These are phyloP conservation scores for Multifurca ochricompacta DNA, from an alignment of 768 basidiomycete species.

Conservation along the genomic window DNA sequence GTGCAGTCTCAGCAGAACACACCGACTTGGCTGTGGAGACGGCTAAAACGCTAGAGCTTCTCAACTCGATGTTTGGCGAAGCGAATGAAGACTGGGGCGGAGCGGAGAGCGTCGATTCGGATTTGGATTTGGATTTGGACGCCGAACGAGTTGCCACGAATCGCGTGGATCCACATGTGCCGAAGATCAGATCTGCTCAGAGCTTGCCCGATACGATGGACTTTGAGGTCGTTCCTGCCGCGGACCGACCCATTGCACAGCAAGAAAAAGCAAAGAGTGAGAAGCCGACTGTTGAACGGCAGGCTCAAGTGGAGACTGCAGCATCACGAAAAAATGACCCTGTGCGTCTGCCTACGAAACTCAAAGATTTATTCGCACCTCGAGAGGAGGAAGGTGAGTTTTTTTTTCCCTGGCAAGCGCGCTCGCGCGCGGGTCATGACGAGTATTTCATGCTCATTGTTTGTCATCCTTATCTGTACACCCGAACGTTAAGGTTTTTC, in stretches of 20 bases:
- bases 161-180: slow-evolving; percentile 17
- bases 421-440: too few species aligned
- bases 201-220: slow-evolving; percentile 26
- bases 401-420: too few species aligned
- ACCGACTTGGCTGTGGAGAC: slow-evolving; percentile 39
- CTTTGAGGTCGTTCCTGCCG: slow-evolving; percentile 16
- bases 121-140: slow-evolving; percentile 46
- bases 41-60: slow-evolving; percentile 37
- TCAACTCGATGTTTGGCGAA: slow-evolving; percentile 45
- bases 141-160: slow-evolving; percentile 23
- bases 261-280: neutral
- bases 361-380: slow-evolving; percentile 72
- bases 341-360: slow-evolving; percentile 25
- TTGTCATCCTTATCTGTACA: too few species aligned
- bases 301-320: neutral
- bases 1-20: slow-evolving; percentile 4
- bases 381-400: slow-evolving; percentile 55
- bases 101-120: slow-evolving; percentile 49
- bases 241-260: neutral
- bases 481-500: too few species aligned
- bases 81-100: slow-evolving; percentile 50
- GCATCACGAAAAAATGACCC: neutral
- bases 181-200: slow-evolving; percentile 7
- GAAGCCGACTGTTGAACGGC: neutral
- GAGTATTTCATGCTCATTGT: too few species aligned